phyloP scores from a whole-genome alignment of 768 basidiomycete species.

The Gymnopilus junonius region DNA sequence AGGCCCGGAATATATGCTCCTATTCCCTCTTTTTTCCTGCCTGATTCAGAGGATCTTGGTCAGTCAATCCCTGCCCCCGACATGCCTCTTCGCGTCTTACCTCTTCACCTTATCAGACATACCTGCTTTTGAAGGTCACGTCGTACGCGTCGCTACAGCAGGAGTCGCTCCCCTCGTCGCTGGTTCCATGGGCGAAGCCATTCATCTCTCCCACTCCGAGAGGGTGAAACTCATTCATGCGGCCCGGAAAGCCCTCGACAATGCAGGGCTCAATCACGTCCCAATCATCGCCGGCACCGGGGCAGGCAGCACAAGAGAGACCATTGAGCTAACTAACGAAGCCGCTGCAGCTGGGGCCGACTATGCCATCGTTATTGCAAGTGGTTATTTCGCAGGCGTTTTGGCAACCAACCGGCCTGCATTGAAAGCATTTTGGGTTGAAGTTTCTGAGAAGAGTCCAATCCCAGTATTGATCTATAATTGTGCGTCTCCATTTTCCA shows the following conservation, averaged over 20 bases:
- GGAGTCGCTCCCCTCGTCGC: constrained; percentile 75
- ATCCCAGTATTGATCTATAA: constrained; percentile 91
- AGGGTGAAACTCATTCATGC: constrained; percentile 65
- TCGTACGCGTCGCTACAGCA: constrained; percentile 62
- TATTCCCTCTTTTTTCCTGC: constrained; percentile 81
- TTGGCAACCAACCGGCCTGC: constrained; percentile 65
- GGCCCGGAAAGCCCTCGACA: constrained; percentile 74
- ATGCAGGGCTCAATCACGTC: constrained; percentile 54
- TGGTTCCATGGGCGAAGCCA: constrained; percentile 88
- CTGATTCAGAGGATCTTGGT: constrained; percentile 83
- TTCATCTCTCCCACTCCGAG: constrained; percentile 72
- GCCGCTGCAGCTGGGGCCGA: constrained; percentile 89
- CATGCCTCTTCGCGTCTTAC: neutral
- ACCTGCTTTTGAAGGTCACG: constrained; percentile 67
- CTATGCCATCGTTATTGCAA: constrained; percentile 82
- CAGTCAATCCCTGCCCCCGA: constrained; percentile 31
- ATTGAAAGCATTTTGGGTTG: constrained; percentile 77
- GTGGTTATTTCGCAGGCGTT: constrained; percentile 86
- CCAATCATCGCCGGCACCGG: constrained; percentile 87
- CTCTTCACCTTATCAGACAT: constrained; percentile 51
- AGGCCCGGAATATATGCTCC: constrained; percentile 83
- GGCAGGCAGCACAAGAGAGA: constrained; percentile 82
- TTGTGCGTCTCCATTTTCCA: constrained; percentile 51
- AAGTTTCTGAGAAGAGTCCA: constrained; percentile 79
- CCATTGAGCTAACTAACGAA: constrained; percentile 72